Evolutionary conservation across 345 rosid genomes (phyloP).

Genomic region (Balakata baccata): DNA sequence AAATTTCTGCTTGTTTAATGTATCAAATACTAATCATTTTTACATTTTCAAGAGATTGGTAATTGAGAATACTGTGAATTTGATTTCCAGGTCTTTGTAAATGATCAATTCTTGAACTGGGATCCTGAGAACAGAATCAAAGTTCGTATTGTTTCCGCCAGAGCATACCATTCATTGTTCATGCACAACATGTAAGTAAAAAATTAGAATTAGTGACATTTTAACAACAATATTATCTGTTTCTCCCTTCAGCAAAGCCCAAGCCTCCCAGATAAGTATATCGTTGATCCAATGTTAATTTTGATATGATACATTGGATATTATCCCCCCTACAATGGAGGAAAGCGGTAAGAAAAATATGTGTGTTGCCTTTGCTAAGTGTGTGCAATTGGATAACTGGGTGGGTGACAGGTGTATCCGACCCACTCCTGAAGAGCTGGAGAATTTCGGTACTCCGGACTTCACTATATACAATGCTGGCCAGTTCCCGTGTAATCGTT

Average conservation of each 20-base stretch:
- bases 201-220: constrained; percentile 1
- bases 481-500: constrained; percentile 97
- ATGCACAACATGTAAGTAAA: constrained; percentile 98
- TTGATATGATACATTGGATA: constrained; percentile 22
- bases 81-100: constrained; percentile 67
- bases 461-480: constrained; percentile 99
- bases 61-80: not conserved
- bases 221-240: constrained; percentile 2
- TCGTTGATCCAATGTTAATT: constrained; percentile 31
- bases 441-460: constrained; percentile 96
- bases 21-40: not conserved
- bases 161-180: constrained; percentile 96
- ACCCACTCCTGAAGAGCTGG: constrained; percentile 94
- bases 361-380: constrained; percentile 43
- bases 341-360: constrained; percentile 27
- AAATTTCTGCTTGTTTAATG: not conserved
- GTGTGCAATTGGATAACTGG: constrained; percentile 52
- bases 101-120: constrained; percentile 95
- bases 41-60: not conserved
- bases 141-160: constrained; percentile 95
- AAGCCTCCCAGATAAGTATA: constrained; percentile 29
- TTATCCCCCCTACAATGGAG: constrained; percentile 25
- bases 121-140: constrained; percentile 84
- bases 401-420: constrained; percentile 98
- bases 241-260: constrained; percentile 18